Base-by-base conservation (phyloP, 164 flowering plant genomes). In the Brasenia schreberi region DNA sequence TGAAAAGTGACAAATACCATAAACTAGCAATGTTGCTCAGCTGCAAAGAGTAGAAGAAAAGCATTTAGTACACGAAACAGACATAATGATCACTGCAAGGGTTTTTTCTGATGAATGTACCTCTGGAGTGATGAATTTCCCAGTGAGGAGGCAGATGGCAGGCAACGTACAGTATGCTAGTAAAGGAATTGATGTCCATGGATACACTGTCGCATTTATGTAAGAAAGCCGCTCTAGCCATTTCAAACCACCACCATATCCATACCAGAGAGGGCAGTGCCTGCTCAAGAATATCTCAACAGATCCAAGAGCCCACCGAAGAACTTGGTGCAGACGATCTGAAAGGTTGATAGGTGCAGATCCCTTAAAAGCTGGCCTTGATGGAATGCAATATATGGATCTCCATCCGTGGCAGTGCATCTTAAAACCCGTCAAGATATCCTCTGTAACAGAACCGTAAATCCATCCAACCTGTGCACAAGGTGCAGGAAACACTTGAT, bases 321-420 rank as follows among this genome's bases (percentile, higher is more conserved):
- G 96, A 23, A 92, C 96, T 66, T 92, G 97, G 78, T 92, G 87
- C 73, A 89, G 64, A 71, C 96, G 88, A 81, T 92, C 96, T 53
- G 96, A 92, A 73, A 92, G 97, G 81, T 92, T 92, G 77, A 92
- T 88, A 42, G 97, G 97, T 63, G 97, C 96, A 78, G 97, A 92
- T 5, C 97, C 97, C 82, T 92, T 89, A 52, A 92, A 92, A 27
- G 97, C 96, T 9, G 96, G 90, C 11, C 96, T 87, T 16, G 82
- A 85, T 66, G 97, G 97, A 88, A 89, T 81, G 74, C 96, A 92
- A 68, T 92, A 92, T 23, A 89, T 71, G 3, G 96, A 92, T 67
- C 79, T 80, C 97, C 96, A 92, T 69, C 96, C 96, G 59, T 94
- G 87, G 59, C 92, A 85, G 72, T 92, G 97, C 97, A 92, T 92